These are phyloP conservation scores for Tulasnella sp. DNA, from an alignment of 768 basidiomycete species.

Conservation along the genomic window DNA sequence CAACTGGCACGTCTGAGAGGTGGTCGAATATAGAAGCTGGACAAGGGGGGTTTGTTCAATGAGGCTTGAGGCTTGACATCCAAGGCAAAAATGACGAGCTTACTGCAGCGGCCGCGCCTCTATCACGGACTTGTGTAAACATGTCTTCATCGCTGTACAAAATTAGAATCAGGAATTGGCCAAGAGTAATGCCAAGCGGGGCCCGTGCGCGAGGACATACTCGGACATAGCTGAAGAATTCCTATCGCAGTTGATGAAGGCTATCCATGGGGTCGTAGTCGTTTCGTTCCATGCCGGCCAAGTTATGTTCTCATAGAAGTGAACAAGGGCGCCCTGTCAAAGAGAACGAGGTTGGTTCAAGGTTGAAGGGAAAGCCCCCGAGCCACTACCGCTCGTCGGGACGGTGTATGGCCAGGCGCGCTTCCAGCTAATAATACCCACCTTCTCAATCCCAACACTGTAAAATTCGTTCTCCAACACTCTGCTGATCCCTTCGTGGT, in stretches of 20 bases:
- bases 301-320: conserved; percentile 62
- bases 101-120: conserved; percentile 78
- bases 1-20: conserved; percentile 68
- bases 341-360: conserved; percentile 17
- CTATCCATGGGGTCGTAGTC: conserved; percentile 82
- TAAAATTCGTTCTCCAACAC: conserved; percentile 50
- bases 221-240: conserved; percentile 64
- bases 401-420: conserved; percentile 9
- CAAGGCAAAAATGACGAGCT: conserved; percentile 32
- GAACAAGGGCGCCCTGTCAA: conserved; percentile 73
- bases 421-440: conserved; percentile 36
- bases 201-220: not conserved
- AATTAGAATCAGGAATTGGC: not conserved
- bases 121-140: conserved; percentile 72
- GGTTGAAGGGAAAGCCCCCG: not conserved
- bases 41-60: not conserved
- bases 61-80: not conserved
- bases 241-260: conserved; percentile 75
- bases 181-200: not conserved
- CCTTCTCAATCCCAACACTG: conserved; percentile 54
- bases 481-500: conserved; percentile 54
- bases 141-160: conserved; percentile 52
- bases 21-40: conserved; percentile 73
- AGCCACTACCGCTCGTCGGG: not conserved
- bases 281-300: not conserved